Evolutionary conservation across 2,329 filamentous ascomycete species (phyloP).

Genomic region (Chrysoporthe cubensis): DNA sequence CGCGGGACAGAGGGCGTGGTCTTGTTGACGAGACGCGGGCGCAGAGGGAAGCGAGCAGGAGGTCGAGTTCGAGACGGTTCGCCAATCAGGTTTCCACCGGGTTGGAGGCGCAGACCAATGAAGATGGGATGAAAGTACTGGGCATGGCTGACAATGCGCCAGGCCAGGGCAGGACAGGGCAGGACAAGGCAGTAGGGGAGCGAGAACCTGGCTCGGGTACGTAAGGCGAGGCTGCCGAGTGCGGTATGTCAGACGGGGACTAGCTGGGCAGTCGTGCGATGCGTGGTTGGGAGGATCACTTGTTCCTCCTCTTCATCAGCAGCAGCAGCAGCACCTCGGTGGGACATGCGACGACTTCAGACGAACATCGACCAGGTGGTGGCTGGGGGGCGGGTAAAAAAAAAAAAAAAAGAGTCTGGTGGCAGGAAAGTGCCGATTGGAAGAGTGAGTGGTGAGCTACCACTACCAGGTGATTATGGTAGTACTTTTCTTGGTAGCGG

Average conservation of each 20-base stretch:
- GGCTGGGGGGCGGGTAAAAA: neutral
- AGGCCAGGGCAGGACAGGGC: slow-evolving; percentile 8
- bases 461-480: neutral
- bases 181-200: neutral
- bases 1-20: neutral
- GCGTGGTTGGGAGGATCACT: neutral
- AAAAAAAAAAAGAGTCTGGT: neutral
- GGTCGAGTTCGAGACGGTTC: slow-evolving; percentile 15
- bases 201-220: neutral
- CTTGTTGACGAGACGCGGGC: slow-evolving; percentile 8
- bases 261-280: neutral
- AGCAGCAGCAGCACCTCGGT: neutral
- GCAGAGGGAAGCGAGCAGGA: slow-evolving; percentile 6
- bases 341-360: neutral
- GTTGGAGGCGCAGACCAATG: slow-evolving; percentile 25
- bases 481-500: no score
- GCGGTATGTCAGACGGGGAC: slow-evolving; percentile 1
- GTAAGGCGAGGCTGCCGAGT: slow-evolving; percentile 4
- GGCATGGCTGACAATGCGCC: slow-evolving; percentile 25
- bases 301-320: neutral
- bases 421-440: slow-evolving; percentile 13
- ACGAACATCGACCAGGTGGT: neutral
- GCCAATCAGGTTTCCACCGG: slow-evolving; percentile 26
- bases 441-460: slow-evolving; percentile 1
- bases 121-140: slow-evolving; percentile 15